These are phyloP conservation scores for Acrodontium crateriforme DNA, from an alignment of 2,329 filamentous ascomycete genomes.

Conservation along the genomic window DNA sequence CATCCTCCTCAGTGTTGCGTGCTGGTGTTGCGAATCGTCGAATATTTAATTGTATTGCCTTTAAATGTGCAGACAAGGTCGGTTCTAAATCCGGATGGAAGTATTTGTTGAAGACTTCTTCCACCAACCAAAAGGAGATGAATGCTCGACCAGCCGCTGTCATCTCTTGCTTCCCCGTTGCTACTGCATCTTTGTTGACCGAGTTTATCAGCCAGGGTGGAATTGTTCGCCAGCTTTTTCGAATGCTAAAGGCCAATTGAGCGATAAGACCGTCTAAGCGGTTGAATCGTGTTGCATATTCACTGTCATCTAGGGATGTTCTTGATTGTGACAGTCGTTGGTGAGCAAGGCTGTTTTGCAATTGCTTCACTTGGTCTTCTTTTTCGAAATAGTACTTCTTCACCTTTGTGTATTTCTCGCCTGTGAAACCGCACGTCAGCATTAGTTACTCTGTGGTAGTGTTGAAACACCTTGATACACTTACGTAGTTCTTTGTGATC, in stretches of 20 bases:
- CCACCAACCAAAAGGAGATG: slow-evolving; percentile 78
- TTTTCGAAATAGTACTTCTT: slow-evolving; percentile 96
- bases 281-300: slow-evolving; percentile 80
- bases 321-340: slow-evolving; percentile 89
- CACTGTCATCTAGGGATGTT: slow-evolving; percentile 86
- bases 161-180: slow-evolving; percentile 93
- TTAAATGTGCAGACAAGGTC: slow-evolving; percentile 62
- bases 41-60: slow-evolving; percentile 78
- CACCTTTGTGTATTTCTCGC: slow-evolving; percentile 93
- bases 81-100: slow-evolving; percentile 83
- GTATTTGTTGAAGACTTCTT: slow-evolving; percentile 79
- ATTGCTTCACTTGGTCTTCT: slow-evolving; percentile 73
- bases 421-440: slow-evolving; percentile 42
- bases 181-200: slow-evolving; percentile 73
- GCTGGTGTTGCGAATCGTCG: slow-evolving; percentile 60
- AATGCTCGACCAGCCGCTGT: slow-evolving; percentile 82
- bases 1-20: slow-evolving; percentile 72
- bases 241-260: slow-evolving; percentile 88
- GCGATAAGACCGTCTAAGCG: slow-evolving; percentile 87
- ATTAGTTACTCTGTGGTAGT: slow-evolving; percentile 6
- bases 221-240: slow-evolving; percentile 79
- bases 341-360: slow-evolving; percentile 95
- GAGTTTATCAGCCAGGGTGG: slow-evolving; percentile 67
- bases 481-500: slow-evolving; percentile 38
- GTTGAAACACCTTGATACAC: slow-evolving; percentile 7